These are phyloP conservation scores for Fraxinus velutina DNA, from an alignment of 305 asterid genomes.

Conservation along the genomic window DNA sequence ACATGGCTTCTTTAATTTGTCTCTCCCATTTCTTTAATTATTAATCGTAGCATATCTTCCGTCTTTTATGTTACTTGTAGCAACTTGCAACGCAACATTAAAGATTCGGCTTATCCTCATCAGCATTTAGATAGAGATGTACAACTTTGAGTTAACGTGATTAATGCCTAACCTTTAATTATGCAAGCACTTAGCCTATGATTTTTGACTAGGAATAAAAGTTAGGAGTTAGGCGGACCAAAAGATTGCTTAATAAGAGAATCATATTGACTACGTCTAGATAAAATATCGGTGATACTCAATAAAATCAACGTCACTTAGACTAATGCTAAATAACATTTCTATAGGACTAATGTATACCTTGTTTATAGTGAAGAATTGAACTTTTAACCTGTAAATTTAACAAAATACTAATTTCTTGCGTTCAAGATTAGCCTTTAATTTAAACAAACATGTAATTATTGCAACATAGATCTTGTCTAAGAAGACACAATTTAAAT, in stretches of 20 bases:
- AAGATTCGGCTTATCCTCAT: neutral
- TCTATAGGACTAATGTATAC: no score
- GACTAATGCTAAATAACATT: neutral
- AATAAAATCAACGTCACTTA: neutral
- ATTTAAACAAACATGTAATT: neutral
- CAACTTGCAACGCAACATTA: neutral
- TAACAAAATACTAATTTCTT: no score
- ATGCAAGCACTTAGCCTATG: neutral
- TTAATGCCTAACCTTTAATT: neutral
- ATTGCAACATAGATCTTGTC: neutral
- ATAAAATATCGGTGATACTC: neutral
- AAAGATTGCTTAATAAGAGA: neutral
- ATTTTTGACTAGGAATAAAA: neutral
- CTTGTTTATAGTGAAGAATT: neutral
- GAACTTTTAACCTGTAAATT: no score
- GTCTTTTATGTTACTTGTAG: neutral
- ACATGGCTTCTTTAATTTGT: neutral
- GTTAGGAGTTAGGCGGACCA: neutral
- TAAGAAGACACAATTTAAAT: neutral
- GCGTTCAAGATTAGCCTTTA: no score
- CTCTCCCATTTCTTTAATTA: neutral
- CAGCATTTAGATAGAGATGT: neutral
- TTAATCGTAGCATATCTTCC: neutral
- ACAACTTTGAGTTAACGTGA: neutral
- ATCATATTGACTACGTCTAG: neutral